Evolutionary conservation across 768 basidiomycete genomes (phyloP).

Genomic region (Panellus pusillus): DNA sequence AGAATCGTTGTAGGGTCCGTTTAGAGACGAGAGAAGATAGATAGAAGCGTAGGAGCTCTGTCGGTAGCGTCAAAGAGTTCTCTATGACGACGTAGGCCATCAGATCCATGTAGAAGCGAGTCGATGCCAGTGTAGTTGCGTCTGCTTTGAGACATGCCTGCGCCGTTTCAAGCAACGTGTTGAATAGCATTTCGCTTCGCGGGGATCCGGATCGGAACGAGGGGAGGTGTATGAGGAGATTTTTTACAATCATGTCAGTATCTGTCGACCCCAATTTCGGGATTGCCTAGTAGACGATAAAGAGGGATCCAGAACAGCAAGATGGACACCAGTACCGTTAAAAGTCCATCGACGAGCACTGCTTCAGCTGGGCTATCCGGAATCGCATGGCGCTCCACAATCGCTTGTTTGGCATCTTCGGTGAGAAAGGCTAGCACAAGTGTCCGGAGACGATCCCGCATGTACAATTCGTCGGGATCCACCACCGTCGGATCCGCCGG

Average conservation of each 20-base stretch:
- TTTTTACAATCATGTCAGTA: conserved; percentile 48
- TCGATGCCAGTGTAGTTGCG: conserved; percentile 34
- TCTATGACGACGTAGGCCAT: conserved; percentile 44
- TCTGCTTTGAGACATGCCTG: conserved; percentile 12
- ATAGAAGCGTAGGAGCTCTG: conserved; percentile 55
- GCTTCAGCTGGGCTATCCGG: conserved; percentile 48
- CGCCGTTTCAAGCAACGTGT: conserved; percentile 14
- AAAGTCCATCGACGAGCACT: conserved; percentile 45
- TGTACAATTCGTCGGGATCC: conserved; percentile 59
- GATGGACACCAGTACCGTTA: conserved; percentile 40
- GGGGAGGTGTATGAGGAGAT: conserved; percentile 51
- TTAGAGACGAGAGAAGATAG: conserved; percentile 43
- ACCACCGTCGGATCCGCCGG: conserved; percentile 39
- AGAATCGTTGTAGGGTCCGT: conserved; percentile 46
- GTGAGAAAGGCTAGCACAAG: conserved; percentile 63
- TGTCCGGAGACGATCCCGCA: conserved; percentile 55
- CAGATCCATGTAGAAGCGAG: conserved; percentile 48
- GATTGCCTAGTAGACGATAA: conserved; percentile 43
- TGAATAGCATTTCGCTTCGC: conserved; percentile 41
- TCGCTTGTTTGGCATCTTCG: conserved; percentile 47
- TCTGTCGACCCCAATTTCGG: conserved; percentile 42
- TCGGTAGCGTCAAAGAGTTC: conserved; percentile 40
- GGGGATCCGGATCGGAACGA: conserved; percentile 39
- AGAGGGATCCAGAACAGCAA: background rate
- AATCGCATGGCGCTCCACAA: conserved; percentile 44